phyloP scores from a whole-genome alignment of 805 yeast genomes.

The Wickerhamiella alocasiicola region DNA sequence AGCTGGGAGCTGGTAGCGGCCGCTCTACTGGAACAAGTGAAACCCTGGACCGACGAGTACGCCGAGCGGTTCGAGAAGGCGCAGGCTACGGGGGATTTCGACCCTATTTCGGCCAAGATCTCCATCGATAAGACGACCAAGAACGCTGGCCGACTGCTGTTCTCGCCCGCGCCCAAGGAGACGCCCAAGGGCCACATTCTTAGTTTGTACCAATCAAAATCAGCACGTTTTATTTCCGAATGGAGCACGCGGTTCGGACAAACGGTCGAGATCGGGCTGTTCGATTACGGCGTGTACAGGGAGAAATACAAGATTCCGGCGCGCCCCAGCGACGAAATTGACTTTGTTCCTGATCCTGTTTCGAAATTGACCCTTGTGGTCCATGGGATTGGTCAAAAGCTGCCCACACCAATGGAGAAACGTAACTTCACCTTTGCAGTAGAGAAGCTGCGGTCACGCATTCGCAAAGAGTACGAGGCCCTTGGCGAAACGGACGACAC shows the following conservation, averaged over 20 bases:
- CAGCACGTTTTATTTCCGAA: conserved; percentile 16
- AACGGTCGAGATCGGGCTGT: conserved; percentile 22
- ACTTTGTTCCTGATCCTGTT: conserved; percentile 28
- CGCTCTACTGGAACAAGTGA: conserved; percentile 17
- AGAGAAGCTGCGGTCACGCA: conserved; percentile 28
- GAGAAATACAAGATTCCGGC: conserved; percentile 20
- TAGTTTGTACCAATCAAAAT: conserved; percentile 7
- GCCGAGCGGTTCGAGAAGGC: conserved; percentile 21
- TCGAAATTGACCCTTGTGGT: conserved; percentile 66
- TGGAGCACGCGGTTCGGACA: conserved; percentile 18
- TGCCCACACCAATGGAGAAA: conserved; percentile 67
- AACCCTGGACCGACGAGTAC: conserved; percentile 24
- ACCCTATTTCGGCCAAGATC: conserved; percentile 3
- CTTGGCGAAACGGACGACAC: background rate
- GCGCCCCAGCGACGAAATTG: conserved; percentile 22
- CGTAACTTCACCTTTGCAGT: conserved; percentile 73
- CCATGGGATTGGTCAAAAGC: conserved; percentile 89
- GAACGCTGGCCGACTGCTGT: conserved; percentile 7
- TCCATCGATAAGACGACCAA: conserved; percentile 4
- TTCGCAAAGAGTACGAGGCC: conserved; percentile 16
- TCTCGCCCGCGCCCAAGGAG: background rate
- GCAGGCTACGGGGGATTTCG: conserved; percentile 19
- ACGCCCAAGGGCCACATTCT: conserved; percentile 4
- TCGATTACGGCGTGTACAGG: conserved; percentile 24
- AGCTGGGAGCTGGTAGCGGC: conserved; percentile 22